A percentile compares a stretch with the other conserved stretches of the same genome.
Conservation (phyloP, 2,329 filamentous ascomycete genomes). For the Aureobasidium sp. region DNA sequence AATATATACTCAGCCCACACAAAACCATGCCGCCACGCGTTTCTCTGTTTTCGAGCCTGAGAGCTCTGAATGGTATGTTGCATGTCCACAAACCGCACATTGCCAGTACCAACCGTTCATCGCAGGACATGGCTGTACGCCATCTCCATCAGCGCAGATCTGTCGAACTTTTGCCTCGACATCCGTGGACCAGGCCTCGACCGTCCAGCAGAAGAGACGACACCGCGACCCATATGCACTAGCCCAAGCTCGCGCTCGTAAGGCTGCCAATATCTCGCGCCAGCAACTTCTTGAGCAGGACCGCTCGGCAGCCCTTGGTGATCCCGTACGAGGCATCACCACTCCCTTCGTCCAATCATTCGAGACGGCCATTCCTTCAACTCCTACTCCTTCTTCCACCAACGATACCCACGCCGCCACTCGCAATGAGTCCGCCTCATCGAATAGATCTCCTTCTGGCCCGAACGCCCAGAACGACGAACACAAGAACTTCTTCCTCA, state of each 20-base stretch:
- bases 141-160: conserved; percentile 9
- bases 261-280: conserved; percentile 70
- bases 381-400: conserved; percentile 14
- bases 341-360: conserved; percentile 83
- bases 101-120: neutral
- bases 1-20: neutral
- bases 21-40: conserved; percentile 39
- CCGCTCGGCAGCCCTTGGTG: conserved; percentile 58
- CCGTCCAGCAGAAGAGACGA: conserved; percentile 50
- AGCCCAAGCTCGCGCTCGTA: conserved; percentile 73
- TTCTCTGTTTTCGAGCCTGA: conserved; percentile 34
- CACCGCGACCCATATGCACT: conserved; percentile 75
- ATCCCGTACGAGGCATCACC: conserved; percentile 67
- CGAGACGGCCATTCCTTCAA: conserved; percentile 47
- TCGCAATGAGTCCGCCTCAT: conserved; percentile 8
- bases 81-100: neutral
- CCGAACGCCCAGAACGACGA: conserved; percentile 21
- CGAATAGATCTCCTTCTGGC: conserved; percentile 13
- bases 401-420: neutral
- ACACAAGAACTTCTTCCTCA: conserved; percentile 70
- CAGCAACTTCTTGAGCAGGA: conserved; percentile 59
- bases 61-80: conserved; percentile 29
- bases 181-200: conserved; percentile 51
- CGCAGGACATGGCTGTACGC: conserved; percentile 3
- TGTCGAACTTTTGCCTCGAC: conserved; percentile 49